These are phyloP conservation scores for Castanospermum australe DNA, from an alignment of 306 rosid species.

Conservation along the genomic window DNA sequence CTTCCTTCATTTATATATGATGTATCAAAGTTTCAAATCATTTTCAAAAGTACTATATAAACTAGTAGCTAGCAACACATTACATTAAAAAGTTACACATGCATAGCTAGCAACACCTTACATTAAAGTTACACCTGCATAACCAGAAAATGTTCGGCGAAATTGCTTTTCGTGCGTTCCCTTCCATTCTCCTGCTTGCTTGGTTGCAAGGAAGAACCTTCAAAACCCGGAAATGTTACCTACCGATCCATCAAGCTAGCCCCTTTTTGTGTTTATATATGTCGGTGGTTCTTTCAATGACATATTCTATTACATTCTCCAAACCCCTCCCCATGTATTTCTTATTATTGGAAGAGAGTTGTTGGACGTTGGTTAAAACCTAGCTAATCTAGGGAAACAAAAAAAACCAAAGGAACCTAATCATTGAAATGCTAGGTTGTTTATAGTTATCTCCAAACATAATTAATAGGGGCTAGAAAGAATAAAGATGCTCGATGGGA, in stretches of 20 bases:
- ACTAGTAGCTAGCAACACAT: slow-evolving; percentile 18
- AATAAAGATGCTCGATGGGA: neutral
- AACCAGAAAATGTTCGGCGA: slow-evolving; percentile 23
- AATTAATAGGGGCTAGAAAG: neutral
- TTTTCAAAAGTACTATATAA: slow-evolving; percentile 25
- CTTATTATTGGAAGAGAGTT: slow-evolving; percentile 17
- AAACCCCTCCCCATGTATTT: neutral
- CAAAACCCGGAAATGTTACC: slow-evolving; percentile 1
- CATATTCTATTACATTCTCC: neutral
- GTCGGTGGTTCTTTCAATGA: neutral
- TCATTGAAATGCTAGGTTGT: neutral
- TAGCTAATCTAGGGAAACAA: neutral
- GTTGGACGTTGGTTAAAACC: slow-evolving; percentile 11
- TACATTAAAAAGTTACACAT: slow-evolving; percentile 6
- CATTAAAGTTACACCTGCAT: neutral
- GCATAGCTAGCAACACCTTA: neutral
- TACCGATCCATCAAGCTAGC: neutral
- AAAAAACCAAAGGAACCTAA: neutral
- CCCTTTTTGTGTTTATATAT: neutral
- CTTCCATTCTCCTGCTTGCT: slow-evolving; percentile 11
- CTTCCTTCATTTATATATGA: neutral
- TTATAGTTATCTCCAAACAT: neutral
- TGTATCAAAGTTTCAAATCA: slow-evolving; percentile 4
- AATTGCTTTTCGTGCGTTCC: slow-evolving; percentile 9
- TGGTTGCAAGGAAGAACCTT: slow-evolving; percentile 27